Evolutionary conservation across 331 rosid genomes (phyloP), one percentile per base, ranked within the genome.

Genomic region (Malus hybrid): DNA sequence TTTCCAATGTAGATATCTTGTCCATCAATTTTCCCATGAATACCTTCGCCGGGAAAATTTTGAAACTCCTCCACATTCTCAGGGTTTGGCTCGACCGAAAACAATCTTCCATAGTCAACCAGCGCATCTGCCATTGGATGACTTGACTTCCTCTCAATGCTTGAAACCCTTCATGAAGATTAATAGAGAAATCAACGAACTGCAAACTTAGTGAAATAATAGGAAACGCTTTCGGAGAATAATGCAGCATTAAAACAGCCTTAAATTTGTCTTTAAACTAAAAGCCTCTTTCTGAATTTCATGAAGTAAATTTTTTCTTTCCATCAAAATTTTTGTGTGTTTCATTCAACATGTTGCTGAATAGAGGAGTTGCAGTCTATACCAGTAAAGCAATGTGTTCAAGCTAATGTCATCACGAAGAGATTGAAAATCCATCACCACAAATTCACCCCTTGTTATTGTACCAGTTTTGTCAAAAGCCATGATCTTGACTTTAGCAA

Each of bases 401-500:
- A 80, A 75, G 88, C 87, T 81, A 39, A 90, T 76, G 75, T 90
- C 96, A 69, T 84, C 82, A 15, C 75, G 78, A 24, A 94, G 92
- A 72, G 96, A 76, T 50, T 59, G 87, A 68, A 92, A 84, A 80
- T 85, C 80, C 0, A 91, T 83, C 50, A 94, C 96, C 69, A 84
- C 73, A 82, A 94, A 91, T 80, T 94, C 96, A 76, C 96, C 99
- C 76, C 85, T 90, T 6, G 99, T 94, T 69, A 94, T 84, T 6
- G 99, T 94, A 18, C 99, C 99, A 1, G 99, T 94, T 78, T 94
- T 94, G 83, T 94, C 99, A 69, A 94, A 92, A 24, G 97, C 99
- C 73, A 88, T 52, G 61, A 81, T 74, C 86, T 94, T 92, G 73
- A 90, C 76, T 83, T 90, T 92, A 0, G 93, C 90, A 24, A 94